Evolutionary conservation across 495 filamentous ascomycete species (phyloP).

Genomic region (Hypoxylon intermedium): DNA sequence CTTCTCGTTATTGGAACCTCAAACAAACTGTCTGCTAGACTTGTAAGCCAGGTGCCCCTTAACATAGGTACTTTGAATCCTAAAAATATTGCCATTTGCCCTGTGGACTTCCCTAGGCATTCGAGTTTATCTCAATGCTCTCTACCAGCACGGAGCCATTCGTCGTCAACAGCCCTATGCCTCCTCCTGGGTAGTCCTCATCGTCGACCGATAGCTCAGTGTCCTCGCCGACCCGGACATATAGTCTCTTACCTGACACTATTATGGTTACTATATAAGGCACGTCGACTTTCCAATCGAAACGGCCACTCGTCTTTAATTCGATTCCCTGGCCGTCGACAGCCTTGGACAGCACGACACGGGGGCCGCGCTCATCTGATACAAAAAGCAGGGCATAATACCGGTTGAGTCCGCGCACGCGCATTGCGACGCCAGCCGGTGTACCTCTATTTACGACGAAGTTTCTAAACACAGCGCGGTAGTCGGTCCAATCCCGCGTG

Average conservation of each 20-base stretch:
- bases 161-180: slow-evolving; percentile 31
- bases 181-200: slow-evolving; percentile 26
- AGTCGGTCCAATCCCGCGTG: slow-evolving; percentile 44
- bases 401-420: slow-evolving; percentile 40
- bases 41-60: too few relatives aligned
- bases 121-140: slow-evolving; percentile 15
- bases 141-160: slow-evolving; percentile 32
- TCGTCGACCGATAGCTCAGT: slow-evolving; percentile 19
- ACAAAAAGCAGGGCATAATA: slow-evolving; percentile 38
- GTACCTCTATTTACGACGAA: slow-evolving; percentile 33
- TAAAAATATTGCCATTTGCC: neutral
- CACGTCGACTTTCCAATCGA: slow-evolving; percentile 36
- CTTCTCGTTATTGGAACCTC: too few relatives aligned
- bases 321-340: slow-evolving; percentile 26
- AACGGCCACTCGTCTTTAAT: slow-evolving; percentile 9
- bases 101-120: neutral
- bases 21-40: too few relatives aligned
- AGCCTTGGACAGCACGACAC: slow-evolving; percentile 29
- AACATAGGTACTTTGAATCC: too few relatives aligned
- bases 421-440: slow-evolving; percentile 32
- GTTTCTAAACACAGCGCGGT: slow-evolving; percentile 13
- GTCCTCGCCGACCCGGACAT: slow-evolving; percentile 15
- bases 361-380: neutral
- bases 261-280: slow-evolving; percentile 27
- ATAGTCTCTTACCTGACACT: slow-evolving; percentile 5